phyloP scores from a whole-genome alignment of 371 early-diverging fungal species.

The Batkoa obscura region DNA sequence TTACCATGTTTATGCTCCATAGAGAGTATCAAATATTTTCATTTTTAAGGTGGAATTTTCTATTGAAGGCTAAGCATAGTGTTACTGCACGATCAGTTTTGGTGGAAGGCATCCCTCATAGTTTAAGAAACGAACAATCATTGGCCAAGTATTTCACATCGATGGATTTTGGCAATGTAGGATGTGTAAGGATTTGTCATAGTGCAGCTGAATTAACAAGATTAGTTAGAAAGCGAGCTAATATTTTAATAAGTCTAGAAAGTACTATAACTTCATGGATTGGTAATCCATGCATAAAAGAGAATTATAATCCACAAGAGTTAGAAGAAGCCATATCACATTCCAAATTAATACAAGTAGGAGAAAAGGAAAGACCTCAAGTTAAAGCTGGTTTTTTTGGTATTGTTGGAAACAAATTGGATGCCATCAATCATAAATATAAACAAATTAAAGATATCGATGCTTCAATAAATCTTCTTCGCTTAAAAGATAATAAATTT shows the following conservation, averaged over 20 bases:
- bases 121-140: conserved; percentile 22
- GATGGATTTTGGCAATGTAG: conserved; percentile 28
- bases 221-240: conserved; percentile 12
- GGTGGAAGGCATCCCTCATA: conserved; percentile 32
- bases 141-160: conserved; percentile 33
- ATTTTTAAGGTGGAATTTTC: conserved; percentile 1
- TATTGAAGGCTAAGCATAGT: background rate
- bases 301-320: conserved; percentile 8
- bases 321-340: too few relatives aligned
- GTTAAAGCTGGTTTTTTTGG: conserved; percentile 14
- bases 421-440: conserved; percentile 13
- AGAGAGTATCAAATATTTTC: conserved; percentile 4
- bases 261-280: conserved; percentile 8
- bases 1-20: background rate
- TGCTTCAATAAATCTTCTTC: conserved; percentile 10
- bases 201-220: conserved; percentile 18
- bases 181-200: conserved; percentile 29
- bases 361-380: conserved; percentile 5
- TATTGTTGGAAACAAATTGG: conserved; percentile 14
- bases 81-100: conserved; percentile 20
- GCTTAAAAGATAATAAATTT: background rate
- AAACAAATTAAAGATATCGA: conserved; percentile 18
- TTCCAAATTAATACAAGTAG: conserved; percentile 1
- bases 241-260: conserved; percentile 13
- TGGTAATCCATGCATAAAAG: conserved; percentile 7